phyloP scores from a whole-genome alignment of 257 asterid species.

The Oldenlandia corymbosa region DNA sequence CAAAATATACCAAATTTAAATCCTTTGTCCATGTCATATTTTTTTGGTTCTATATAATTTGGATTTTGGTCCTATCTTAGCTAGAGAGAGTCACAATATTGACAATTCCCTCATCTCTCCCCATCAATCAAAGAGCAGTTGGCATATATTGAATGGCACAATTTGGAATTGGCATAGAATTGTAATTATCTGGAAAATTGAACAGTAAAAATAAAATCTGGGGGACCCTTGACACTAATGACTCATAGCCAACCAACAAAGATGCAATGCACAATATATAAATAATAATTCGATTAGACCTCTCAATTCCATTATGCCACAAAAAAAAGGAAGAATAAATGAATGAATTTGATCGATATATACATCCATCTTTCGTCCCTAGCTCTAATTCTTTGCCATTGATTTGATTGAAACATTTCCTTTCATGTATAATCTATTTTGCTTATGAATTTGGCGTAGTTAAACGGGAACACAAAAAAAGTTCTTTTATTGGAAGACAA shows the following conservation, averaged over 20 bases:
- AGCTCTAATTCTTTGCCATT: neutral
- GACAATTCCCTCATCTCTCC: slow-evolving; percentile 26
- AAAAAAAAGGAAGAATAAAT: no score
- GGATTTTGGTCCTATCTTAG: slow-evolving; percentile 1
- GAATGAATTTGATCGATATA: slow-evolving; percentile 11
- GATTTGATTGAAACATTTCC: no score
- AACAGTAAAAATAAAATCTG: slow-evolving; percentile 7
- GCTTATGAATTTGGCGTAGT: slow-evolving; percentile 3
- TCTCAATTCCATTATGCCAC: slow-evolving; percentile 2
- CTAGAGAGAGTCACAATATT: no score
- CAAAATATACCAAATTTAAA: neutral
- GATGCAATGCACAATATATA: slow-evolving; percentile 4
- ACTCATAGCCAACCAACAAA: slow-evolving; percentile 21
- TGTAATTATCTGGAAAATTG: slow-evolving; percentile 7
- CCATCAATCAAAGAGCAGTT: slow-evolving; percentile 26
- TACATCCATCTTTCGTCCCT: neutral
- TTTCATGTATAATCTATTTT: no score
- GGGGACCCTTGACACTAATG: slow-evolving; percentile 38
- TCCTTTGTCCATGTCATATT: neutral
- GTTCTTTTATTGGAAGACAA: slow-evolving; percentile 23
- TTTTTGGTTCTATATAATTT: slow-evolving; percentile 5
- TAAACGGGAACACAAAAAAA: slow-evolving; percentile 3
- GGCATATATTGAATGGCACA: slow-evolving; percentile 19
- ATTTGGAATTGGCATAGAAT: slow-evolving; percentile 1
- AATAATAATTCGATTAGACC: slow-evolving; percentile 13